These are phyloP conservation scores for Infundibulicybe gibba DNA, from an alignment of 768 basidiomycete species.

Conservation along the genomic window DNA sequence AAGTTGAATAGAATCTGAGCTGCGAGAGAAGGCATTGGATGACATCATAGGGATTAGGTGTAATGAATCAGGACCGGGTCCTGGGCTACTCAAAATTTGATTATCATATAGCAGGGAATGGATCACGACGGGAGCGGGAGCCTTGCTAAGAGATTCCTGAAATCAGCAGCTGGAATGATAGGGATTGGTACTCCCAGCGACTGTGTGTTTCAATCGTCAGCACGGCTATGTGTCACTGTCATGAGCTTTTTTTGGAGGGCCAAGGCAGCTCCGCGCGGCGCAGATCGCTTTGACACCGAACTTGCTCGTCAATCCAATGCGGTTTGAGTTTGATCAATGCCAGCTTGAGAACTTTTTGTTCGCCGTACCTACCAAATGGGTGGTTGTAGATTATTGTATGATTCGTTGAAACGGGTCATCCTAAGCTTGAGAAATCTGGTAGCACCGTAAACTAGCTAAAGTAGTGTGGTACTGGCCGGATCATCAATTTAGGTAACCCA, in stretches of 20 bases:
- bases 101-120: conserved; percentile 8
- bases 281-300: conserved; percentile 20
- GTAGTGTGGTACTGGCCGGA: too few relatives aligned
- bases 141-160: conserved; percentile 2
- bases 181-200: too few relatives aligned
- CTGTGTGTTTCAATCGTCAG: too few relatives aligned
- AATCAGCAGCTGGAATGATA: too few relatives aligned
- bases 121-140: conserved; percentile 23
- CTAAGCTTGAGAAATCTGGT: too few relatives aligned
- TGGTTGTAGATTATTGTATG: too few relatives aligned
- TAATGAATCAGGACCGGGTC: neutral
- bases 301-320: conserved; percentile 5
- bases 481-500: too few relatives aligned
- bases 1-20: neutral
- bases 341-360: too few relatives aligned
- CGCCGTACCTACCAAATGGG: too few relatives aligned
- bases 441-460: too few relatives aligned
- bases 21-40: conserved; percentile 8
- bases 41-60: conserved; percentile 7
- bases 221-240: conserved; percentile 14
- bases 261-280: conserved; percentile 9
- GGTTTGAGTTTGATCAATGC: neutral
- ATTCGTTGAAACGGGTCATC: too few relatives aligned
- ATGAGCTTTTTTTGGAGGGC: too few relatives aligned
- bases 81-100: neutral